Base-by-base conservation (phyloP, 805 yeast species). In the Saccharomycopsis vini region DNA sequence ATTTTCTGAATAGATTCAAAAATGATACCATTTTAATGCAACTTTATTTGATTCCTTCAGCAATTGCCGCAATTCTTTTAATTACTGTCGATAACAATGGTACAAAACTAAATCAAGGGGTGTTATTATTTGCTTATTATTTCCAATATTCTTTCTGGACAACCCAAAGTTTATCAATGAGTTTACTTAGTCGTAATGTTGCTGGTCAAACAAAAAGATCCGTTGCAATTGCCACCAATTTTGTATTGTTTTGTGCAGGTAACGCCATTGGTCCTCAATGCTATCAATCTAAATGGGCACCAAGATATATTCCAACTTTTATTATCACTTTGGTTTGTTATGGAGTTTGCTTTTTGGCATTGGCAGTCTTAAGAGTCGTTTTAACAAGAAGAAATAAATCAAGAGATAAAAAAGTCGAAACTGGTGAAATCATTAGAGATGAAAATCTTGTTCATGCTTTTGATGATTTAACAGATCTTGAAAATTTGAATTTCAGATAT, bases 161-260 rank as follows among this genome's bases (percentile, higher is more conserved):
- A 15, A 43, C 55, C 13, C 48, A 56, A 21, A 52, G 52, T 12
- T 38, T 56, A 22, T 56, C 58, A 13, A 42, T 51, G 49, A 52
- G 49, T 24, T 42, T 52, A 36, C 31, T 56, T 10, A 54, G 59
- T 5, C 42, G 56, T 20, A 71, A 82, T 56, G 71, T 79, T 30
- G 79, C 88, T 2, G 92, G 92, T 9, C 74, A 76, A 47, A 80
- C 89, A n/a, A 84, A 84, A 60, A 77, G 80, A 55, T 58, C 66
- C 40, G 62, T 71, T 2, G 68, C 63, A 3, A 72, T 66, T 53
- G 72, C 75, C 4, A 58, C 77, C 29, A 71, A 71, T 37, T 68
- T 81, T 59, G 69, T 81, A 45, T 79, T 76, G 4, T 82, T 79
- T 57, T 76, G 84, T 32, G 71, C 64, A 10, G 81, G 81, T 20